Base-by-base conservation (phyloP, 169 alveolate species). In the Theileria sp. region DNA sequence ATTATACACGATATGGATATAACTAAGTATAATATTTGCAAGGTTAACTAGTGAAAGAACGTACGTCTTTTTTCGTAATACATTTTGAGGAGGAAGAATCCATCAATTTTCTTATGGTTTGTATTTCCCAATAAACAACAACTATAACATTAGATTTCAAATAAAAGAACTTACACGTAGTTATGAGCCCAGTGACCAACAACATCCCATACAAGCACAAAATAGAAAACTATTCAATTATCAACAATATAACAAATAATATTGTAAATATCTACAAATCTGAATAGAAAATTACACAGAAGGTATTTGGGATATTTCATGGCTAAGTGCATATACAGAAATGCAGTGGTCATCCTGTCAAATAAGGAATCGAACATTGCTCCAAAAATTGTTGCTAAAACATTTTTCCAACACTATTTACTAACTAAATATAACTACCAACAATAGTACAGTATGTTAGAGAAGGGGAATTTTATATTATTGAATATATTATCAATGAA, bases 181-280 rank as follows among this genome's bases (percentile, higher is more conserved):
- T 78, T 78, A 84, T 85, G 87, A 15, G 79, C 4, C 87, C 91
- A 77, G 68, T 85, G 91, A 4, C 91, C 91, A 49, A 75, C 75
- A 51, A 85, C 64, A 65, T 85, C 91, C 44, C 62, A 25, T 66
- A 66, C 60, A 66, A 19, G 60, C 13, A 66, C 32, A 58, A 58
- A 58, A 19, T 58, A 58, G 67, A 25, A 25, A 58, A 58, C 67
- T 58, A 44, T 44, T 44, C 12, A 44, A 44, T 44, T 4, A 44
- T 44, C 8, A 44, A 36, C 49, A 36, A 44, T 44, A 10, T 44
- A 0, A 44, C 8, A 44, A 1, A 10, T 44, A 44, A 44, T 44
- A 44, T 32, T 32, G 36, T 21, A 25, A 56, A 23, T 32, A 64
- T 68, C 62, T 28, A 64, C 58, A 32, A 3, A 32, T 32, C 36